Base-by-base conservation (phyloP, 2,329 filamentous ascomycete species). In the Talaromyces sp. region DNA sequence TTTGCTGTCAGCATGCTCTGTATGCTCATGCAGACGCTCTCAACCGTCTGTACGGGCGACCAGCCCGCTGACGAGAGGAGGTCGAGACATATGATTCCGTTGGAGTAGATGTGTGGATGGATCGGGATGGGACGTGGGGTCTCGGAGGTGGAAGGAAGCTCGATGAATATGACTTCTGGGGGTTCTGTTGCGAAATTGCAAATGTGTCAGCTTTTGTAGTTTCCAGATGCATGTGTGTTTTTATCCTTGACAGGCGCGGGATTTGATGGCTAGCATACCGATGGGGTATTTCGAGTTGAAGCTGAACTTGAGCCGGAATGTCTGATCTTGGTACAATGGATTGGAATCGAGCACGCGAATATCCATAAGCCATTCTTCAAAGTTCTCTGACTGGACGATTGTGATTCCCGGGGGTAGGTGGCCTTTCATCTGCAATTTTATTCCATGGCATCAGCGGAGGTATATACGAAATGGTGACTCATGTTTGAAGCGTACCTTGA, bases 1-100 rank as follows among this genome's bases (percentile, higher is more conserved):
- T 99, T 99, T 63, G 93, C 92, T 1, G 94, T 97, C 70, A 99
- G 77, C 94, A 99, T 99, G 79, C 91, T 96, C 77, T 99, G 94
- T 58, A 99, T 84, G 75, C 91, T 96, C 85, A 99, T 94, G 79
- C 92, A 97, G 27, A 99, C 88, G 70, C 90, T 96, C 79, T 97
- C 93, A 9, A 97, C 94, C 61, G 93, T 97, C 73, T 99, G 94
- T 0, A 99, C 93, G 0, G 94, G 94, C 54, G 89, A 94, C 94
- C 94, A 99, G 60, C 94, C 94, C 64, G 91, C 88, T 10, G 84
- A 81, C 57, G 91, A 91, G 9, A 99, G 86, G 1, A 99, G 84
- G 69, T 99, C 94, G 54, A 99, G 88, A 70, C 94, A 99, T 72
- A 99, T 99, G 74, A 97, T 96, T 68, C 94, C 94, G 75, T 99